phyloP scores from a whole-genome alignment of 179 eudicot species.

The Drosera spatulata region DNA sequence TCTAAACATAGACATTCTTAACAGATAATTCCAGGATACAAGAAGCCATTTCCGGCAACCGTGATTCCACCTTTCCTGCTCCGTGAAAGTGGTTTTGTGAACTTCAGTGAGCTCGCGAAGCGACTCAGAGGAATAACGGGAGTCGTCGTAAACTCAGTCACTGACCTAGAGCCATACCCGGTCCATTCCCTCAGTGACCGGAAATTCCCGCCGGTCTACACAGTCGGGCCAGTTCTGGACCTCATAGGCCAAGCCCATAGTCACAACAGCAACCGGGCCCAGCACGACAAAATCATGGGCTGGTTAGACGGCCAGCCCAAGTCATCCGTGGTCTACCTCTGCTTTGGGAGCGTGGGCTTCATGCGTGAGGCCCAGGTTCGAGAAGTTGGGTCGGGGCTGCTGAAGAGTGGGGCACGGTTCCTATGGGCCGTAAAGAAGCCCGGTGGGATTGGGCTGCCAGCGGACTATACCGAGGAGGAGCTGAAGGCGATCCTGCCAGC shows the following conservation, averaged over 20 bases:
- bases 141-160: constrained; percentile 17
- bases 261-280: neutral
- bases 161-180: constrained; percentile 18
- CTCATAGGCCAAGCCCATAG: constrained; percentile 2
- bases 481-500: constrained; percentile 10
- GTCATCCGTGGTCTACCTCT: constrained; percentile 21
- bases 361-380: constrained; percentile 14
- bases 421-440: constrained; percentile 20
- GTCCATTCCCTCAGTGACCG: constrained; percentile 9
- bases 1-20: no score
- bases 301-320: constrained; percentile 27
- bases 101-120: constrained; percentile 2
- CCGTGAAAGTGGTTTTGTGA: constrained; percentile 1
- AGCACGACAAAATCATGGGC: constrained; percentile 5
- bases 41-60: constrained; percentile 8
- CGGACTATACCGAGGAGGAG: constrained; percentile 8
- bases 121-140: constrained; percentile 16
- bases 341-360: constrained; percentile 24
- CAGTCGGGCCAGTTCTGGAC: constrained; percentile 26
- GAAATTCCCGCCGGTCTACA: constrained; percentile 14
- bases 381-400: constrained; percentile 19
- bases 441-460: constrained; percentile 2
- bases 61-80: constrained; percentile 8
- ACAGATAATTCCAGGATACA: constrained; percentile 2
- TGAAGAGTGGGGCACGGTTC: constrained; percentile 13